Evolutionary conservation across 1,139 yeast genomes (phyloP), one percentile per base, ranked within the genome.

Genomic region (Debaryomyces singareniensis): DNA sequence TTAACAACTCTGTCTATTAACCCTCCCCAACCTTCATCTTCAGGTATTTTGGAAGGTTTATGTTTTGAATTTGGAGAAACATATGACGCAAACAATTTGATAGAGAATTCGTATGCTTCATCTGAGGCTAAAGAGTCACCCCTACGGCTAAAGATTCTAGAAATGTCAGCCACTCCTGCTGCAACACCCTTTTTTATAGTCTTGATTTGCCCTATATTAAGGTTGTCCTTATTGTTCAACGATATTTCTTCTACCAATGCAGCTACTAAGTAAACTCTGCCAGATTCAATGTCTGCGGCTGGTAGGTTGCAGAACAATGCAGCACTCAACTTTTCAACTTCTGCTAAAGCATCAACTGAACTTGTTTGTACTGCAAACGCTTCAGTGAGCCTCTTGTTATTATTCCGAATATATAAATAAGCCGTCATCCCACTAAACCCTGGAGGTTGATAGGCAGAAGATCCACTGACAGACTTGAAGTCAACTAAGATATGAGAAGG

Each of bases 1-100:
- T 75, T 54, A 40, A 86, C 79, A 40, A 86, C 81, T 47, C 94
- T 66, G 45, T 85, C 89, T 20, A 82, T 75, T 30, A 83, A 60
- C 42, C 81, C 93, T 56, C 96, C 96, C 96, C 96, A 86, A 30
- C 96, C 96, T 38, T 76, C 71, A 52, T 81, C 81, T 18, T 47
- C 55, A 14, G 39, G 42, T n/a, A 50, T 57, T 26, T 49, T 53
- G 15, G 30, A 22, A 6, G 15, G 9, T 26, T 43, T 43, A 13
- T 38, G 33, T 10, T 39, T 41, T 36, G 51, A 57, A 46, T 58
- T 59, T 31, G 53, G 56, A 35, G 61, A 64, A 37, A 70, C 67
- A 45, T 72, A 78, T 1, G 93, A 80, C 5, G 91, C 83, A 49
- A 71, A 86, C 48, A 86, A 59, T 45, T 80, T 76, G 40, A 86